phyloP scores from a whole-genome alignment of 2,329 filamentous ascomycete species.

The Hymenoscyphus albidus region DNA sequence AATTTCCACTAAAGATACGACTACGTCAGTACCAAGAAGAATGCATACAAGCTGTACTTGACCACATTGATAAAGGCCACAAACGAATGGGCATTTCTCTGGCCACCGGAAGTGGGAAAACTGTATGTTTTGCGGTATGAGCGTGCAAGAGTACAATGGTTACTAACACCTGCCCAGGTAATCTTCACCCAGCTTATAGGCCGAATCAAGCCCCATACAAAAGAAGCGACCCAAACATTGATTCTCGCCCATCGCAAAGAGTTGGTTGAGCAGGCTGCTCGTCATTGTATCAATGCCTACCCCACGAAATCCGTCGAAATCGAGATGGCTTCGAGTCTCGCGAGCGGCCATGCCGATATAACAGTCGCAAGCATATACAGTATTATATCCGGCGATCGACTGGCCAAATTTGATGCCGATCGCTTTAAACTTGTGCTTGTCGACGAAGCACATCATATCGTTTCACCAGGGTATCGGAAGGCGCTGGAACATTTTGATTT shows the following conservation, averaged over 20 bases:
- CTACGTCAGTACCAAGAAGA: slow-evolving; percentile 87
- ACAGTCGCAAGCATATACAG: slow-evolving; percentile 89
- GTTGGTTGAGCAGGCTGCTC: slow-evolving; percentile 88
- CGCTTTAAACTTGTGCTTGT: slow-evolving; percentile 88
- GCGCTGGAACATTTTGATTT: slow-evolving; percentile 77
- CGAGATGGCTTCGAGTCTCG: slow-evolving; percentile 79
- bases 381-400: slow-evolving; percentile 69
- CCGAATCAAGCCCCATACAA: slow-evolving; percentile 56
- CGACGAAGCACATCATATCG: slow-evolving; percentile 96
- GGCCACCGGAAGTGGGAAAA: slow-evolving; percentile 87
- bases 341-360: slow-evolving; percentile 81
- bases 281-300: slow-evolving; percentile 77
- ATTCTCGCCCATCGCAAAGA: slow-evolving; percentile 91
- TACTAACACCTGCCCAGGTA: slow-evolving; percentile 50
- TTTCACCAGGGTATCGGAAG: slow-evolving; percentile 73
- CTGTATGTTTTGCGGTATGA: slow-evolving; percentile 47
- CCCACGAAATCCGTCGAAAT: slow-evolving; percentile 79
- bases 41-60: slow-evolving; percentile 78
- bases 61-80: slow-evolving; percentile 64
- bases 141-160: not conserved
- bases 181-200: slow-evolving; percentile 95
- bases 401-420: slow-evolving; percentile 76
- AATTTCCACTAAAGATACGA: slow-evolving; percentile 41
- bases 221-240: slow-evolving; percentile 69
- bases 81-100: slow-evolving; percentile 80